Percentiles rank a stretch among this genome's conserved stretches.
Conservation (phyloP, 495 filamentous ascomycete species). For the Aspergillus indologenus region DNA sequence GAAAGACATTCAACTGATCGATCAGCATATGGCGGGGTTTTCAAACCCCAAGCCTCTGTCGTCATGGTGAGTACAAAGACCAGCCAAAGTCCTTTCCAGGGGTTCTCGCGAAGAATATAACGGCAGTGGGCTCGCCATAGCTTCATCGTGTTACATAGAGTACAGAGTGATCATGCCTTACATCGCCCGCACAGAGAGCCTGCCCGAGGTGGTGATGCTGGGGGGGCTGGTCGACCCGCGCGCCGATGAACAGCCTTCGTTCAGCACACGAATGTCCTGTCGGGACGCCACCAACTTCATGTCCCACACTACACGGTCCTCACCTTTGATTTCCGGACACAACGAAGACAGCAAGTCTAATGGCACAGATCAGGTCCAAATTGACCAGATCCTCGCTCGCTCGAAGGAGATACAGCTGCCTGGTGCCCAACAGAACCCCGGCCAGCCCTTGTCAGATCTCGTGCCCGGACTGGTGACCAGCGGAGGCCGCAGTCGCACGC, state of each 20-base stretch:
- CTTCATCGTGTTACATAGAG: no score
- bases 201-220: neutral
- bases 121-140: no score
- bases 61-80: no score
- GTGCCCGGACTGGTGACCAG: neutral
- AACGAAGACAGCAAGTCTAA: neutral
- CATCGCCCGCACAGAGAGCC: neutral
- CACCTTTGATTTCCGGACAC: neutral
- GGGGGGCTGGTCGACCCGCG: neutral
- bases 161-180: neutral
- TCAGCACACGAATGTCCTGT: neutral
- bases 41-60: no score
- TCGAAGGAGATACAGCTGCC: neutral
- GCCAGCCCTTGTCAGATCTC: neutral
- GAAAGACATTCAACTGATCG: no score
- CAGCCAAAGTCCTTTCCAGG: no score
- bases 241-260: neutral
- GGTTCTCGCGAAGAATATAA: no score
- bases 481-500: neutral
- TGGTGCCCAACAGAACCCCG: neutral
- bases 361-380: neutral
- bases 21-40: no score
- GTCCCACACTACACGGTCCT: neutral
- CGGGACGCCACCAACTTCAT: neutral
- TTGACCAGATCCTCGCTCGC: neutral